Evolutionary conservation across 2,329 filamentous ascomycete genomes (phyloP), one percentile per base, ranked within the genome.

Genomic region (Colletotrichum tofieldiae): DNA sequence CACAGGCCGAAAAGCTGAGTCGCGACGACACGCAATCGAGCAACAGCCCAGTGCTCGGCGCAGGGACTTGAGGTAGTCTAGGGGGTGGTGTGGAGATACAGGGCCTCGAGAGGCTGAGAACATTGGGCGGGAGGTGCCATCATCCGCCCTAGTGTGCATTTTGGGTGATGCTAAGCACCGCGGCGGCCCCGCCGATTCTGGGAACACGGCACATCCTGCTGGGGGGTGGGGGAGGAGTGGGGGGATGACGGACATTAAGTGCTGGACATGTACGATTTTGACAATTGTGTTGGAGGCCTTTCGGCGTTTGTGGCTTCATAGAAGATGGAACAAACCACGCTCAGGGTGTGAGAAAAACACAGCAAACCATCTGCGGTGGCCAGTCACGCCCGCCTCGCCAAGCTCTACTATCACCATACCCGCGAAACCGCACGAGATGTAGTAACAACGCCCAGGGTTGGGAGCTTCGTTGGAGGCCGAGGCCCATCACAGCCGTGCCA

Each of bases 11-110:
- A 45, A 60, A 70, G 67, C 45, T 43, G 67, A 61, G 55, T 70
- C 29, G 62, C 45, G 45, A 37, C 63, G 55, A 61, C 55, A 67
- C 67, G 63, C 67, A 67, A 67, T 67, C 55, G 49, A 43, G 61
- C 51, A 59, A 65, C 45, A 45, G 47, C 45, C 54, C 67, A 54
- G 45, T 66, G 26, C 67, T 54, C 39, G 32, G 67, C 47, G 56
- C 67, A 71, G 39, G 49, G 32, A 61, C 37, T 55, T n/a, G 26
- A 18, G n/a, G 41, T 55, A 39, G 47, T 32, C 20, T 39, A 55
- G 63, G 41, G 55, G 39, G 39, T 43, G 32, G 32, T 68, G 63
- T 64, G 67, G 67, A 43, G 49, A 56, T 18, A 9, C 20, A n/a
- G 39, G 39, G 29, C 62, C 51, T n/a, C n/a, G n/a, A 62, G 51